Evolutionary conservation across 2,329 filamentous ascomycete genomes (phyloP).

Genomic region (Tolypocladium guangdongense): DNA sequence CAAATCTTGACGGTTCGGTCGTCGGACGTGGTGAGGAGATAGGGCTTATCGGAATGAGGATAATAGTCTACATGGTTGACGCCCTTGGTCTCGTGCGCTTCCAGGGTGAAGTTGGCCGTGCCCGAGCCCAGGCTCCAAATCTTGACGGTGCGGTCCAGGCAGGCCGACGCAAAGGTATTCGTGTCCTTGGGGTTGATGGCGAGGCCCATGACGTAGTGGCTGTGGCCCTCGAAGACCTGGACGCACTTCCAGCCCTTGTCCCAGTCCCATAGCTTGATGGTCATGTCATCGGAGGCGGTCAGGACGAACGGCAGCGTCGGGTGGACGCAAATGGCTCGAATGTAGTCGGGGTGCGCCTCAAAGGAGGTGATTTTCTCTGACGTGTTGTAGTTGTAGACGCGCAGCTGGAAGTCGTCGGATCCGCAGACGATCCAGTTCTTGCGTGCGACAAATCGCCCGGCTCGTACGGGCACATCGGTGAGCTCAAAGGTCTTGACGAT

Average conservation of each 20-base stretch:
- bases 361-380: conserved; percentile 97
- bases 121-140: conserved; percentile 93
- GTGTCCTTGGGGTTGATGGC: conserved; percentile 97
- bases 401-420: conserved; percentile 78
- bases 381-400: conserved; percentile 98
- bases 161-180: conserved; percentile 84
- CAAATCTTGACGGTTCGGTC: conserved; percentile 96
- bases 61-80: conserved; percentile 97
- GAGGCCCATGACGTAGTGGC: conserved; percentile 92
- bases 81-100: conserved; percentile 93
- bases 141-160: conserved; percentile 92
- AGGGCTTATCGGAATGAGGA: conserved; percentile 63
- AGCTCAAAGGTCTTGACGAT: conserved; percentile 99
- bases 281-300: conserved; percentile 97
- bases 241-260: conserved; percentile 98
- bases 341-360: conserved; percentile 96
- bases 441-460: conserved; percentile 88
- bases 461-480: conserved; percentile 94
- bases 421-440: conserved; percentile 99
- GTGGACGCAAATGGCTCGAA: conserved; percentile 91
- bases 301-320: conserved; percentile 92
- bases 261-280: conserved; percentile 98
- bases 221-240: conserved; percentile 91
- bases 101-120: conserved; percentile 92
- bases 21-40: conserved; percentile 92